Evolutionary conservation across 371 early-diverging fungal genomes (phyloP), one percentile per base, ranked within the genome.

Genomic region (Choanephora cucurbitarum): DNA sequence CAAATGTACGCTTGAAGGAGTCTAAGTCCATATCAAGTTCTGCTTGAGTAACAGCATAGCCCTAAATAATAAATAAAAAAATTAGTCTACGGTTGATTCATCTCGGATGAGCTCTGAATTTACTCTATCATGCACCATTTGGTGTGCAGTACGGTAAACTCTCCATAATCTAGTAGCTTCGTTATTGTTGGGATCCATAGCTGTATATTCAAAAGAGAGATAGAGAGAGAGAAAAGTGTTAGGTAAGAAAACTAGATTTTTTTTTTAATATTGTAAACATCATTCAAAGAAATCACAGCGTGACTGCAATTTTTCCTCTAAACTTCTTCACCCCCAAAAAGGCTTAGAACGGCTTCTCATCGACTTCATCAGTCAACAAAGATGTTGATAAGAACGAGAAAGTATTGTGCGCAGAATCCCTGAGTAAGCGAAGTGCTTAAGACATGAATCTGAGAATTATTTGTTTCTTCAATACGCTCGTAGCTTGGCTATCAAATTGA

Each of bases 21-120:
- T 93, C 93, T 52, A 96, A 80, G 41, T 91, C 80, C 79, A 91
- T 85, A 55, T 91, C 88, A 58, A 94, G 75, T 65, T 96, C 95
- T 43, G 72, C 68, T 60, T 90, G 82, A 14, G 87, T 75, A 37
- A 96, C 94, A 19, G 88, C 68, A 73, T 93, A 97, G 15, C 94
- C 93, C 92, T 92, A 79, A 22, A 28, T 34, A 40, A 52, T 2
- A 37, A 37, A 9, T 6, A 23, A 17, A 24, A 37, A 32, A 15
- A 13, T 34, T 40, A 43, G 52, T 22, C 46, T 18, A 18, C 21
- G 17, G n/a, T 17, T 55, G n/a, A n/a, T 54, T 19, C 19, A 45
- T 46, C n/a, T 40, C 23, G 19, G 21, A 7, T 39, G 39, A n/a
- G 7, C 31, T 17, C 14, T n/a, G 17, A 1, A 17, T 42, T 63